Conservation (phyloP, 1,139 yeast species). For the Sugiyamaella xylanicola region DNA sequence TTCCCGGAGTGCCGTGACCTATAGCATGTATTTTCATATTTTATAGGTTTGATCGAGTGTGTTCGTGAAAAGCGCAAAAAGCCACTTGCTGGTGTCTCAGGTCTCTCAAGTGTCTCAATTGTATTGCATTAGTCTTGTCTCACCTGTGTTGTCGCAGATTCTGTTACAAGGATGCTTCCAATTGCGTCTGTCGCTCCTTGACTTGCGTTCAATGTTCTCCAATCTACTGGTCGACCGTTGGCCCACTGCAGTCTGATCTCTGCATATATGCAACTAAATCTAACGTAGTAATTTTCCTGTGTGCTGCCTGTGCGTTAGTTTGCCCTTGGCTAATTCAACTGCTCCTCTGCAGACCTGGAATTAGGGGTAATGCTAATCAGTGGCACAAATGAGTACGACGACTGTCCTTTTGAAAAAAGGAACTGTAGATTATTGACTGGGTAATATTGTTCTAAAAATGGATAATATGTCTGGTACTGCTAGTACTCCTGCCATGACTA, state of each 20-base stretch:
- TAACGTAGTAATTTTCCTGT: background rate
- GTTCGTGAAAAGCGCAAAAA: background rate
- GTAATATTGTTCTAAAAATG: too few species aligned
- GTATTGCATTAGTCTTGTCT: background rate
- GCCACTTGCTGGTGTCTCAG: background rate
- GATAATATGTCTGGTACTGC: too few species aligned
- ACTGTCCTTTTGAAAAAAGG: too few species aligned
- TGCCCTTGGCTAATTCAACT: background rate
- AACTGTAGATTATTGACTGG: too few species aligned
- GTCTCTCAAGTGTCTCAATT: background rate
- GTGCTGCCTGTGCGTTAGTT: background rate
- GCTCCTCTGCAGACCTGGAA: background rate
- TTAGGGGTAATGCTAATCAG: too few species aligned
- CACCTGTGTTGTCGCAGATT: background rate
- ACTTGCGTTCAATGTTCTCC: background rate
- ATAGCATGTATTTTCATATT: background rate
- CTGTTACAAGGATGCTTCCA: background rate
- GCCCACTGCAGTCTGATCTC: too few species aligned
- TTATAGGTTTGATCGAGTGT: background rate
- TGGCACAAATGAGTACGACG: too few species aligned
- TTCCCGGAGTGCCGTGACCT: background rate
- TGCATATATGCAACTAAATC: background rate
- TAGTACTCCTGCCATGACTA: too few species aligned
- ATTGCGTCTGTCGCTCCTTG: background rate
- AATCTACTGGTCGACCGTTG: background rate